Conservation (phyloP, 305 asterid genomes). For the Stenogyne calaminthoides region DNA sequence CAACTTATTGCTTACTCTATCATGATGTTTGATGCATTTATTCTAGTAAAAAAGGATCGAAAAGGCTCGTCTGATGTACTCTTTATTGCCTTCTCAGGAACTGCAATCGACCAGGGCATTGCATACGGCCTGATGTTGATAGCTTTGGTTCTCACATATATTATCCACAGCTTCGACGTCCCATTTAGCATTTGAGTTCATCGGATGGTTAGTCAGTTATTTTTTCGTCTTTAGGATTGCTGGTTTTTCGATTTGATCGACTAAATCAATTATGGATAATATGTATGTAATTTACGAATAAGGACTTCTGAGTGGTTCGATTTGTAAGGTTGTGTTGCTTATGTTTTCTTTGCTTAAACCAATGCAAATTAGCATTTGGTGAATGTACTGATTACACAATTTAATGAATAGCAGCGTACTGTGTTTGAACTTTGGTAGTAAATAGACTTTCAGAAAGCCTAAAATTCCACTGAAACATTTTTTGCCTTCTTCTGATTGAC, state of each 20-base stretch:
- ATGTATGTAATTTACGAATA: conserved; percentile 13
- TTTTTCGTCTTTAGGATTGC: conserved; percentile 23
- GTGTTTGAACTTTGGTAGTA: background rate
- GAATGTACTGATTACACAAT: background rate
- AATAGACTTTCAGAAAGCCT: background rate
- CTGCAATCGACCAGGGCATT: conserved; percentile 70
- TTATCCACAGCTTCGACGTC: conserved; percentile 60
- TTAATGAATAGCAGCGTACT: background rate
- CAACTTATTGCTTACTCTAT: background rate
- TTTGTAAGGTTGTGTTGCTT: background rate
- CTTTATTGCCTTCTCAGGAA: conserved; percentile 42
- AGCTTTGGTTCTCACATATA: conserved; percentile 69
- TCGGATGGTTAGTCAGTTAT: conserved; percentile 14
- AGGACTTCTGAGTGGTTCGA: conserved; percentile 4
- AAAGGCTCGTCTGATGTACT: background rate
- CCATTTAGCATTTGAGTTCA: conserved; percentile 37
- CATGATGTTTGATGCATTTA: background rate
- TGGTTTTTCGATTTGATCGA: conserved; percentile 20
- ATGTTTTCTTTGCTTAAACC: background rate
- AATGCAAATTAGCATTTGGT: background rate
- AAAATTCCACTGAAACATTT: too few relatives aligned
- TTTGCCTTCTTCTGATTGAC: background rate
- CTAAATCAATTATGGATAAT: conserved; percentile 22
- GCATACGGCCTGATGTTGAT: conserved; percentile 64
- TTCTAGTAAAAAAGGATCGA: background rate